These are phyloP conservation scores for Myochromella boudieri DNA, from an alignment of 768 basidiomycete genomes.

Conservation along the genomic window DNA sequence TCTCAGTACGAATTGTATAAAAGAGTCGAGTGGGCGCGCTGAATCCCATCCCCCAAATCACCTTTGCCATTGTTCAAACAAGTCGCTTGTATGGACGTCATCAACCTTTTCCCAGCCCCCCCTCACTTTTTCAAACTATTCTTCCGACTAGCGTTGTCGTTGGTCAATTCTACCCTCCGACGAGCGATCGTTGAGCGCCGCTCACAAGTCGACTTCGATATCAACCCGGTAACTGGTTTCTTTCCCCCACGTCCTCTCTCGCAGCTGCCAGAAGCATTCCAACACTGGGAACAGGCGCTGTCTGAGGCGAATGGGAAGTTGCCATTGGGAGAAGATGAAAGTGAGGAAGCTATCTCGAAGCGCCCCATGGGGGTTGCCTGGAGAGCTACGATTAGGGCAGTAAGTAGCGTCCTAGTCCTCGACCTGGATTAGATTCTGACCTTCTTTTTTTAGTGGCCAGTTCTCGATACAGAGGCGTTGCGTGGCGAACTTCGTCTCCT, in stretches of 20 bases:
- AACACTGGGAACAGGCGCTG: conserved; percentile 72
- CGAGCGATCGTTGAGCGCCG: conserved; percentile 28
- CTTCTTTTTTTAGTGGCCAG: conserved; percentile 57
- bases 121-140: conserved; percentile 49
- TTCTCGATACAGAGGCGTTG: conserved; percentile 57
- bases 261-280: conserved; percentile 51
- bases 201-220: conserved; percentile 49
- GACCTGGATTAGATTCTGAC: conserved; percentile 12
- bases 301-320: conserved; percentile 52
- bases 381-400: conserved; percentile 61
- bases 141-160: conserved; percentile 43
- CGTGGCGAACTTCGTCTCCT: conserved; percentile 56
- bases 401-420: conserved; percentile 37
- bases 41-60: conserved; percentile 3
- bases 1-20: conserved; percentile 16
- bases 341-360: conserved; percentile 46
- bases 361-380: conserved; percentile 62
- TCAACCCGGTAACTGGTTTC: conserved; percentile 75
- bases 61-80: too few species aligned
- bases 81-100: conserved; percentile 46
- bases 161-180: conserved; percentile 45
- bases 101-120: conserved; percentile 52
- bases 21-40: conserved; percentile 10
- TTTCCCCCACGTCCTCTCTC: conserved; percentile 69
- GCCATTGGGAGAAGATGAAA: conserved; percentile 55